A percentile compares a stretch with the other conserved stretches of the same genome.
Evolutionary conservation across 2,329 filamentous ascomycete genomes (phyloP).

Genomic region (Aureobasidium sp.): DNA sequence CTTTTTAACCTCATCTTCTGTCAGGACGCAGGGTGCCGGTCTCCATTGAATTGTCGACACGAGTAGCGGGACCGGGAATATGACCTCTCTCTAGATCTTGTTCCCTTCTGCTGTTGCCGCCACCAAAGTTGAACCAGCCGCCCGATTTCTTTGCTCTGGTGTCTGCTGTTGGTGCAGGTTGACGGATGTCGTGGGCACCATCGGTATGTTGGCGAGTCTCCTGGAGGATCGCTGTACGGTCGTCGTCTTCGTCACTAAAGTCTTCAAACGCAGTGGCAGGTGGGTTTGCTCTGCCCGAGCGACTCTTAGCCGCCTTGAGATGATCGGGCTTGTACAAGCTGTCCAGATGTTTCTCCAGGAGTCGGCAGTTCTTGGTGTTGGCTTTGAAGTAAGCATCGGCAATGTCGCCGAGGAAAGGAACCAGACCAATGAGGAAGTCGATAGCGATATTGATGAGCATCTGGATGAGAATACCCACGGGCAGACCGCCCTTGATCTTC

Average conservation of each 20-base stretch:
- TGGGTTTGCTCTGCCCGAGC: constrained; percentile 27
- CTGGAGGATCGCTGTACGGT: constrained; percentile 15
- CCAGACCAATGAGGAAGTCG: constrained; percentile 64
- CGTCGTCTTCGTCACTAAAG: constrained; percentile 30
- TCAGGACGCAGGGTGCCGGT: constrained; percentile 7
- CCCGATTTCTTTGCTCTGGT: constrained; percentile 3
- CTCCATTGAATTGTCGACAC: neutral
- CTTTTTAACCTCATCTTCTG: neutral
- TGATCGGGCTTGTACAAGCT: constrained; percentile 50
- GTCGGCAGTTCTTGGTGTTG: constrained; percentile 66
- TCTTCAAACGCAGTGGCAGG: constrained; percentile 41
- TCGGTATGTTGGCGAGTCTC: neutral
- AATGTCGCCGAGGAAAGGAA: constrained; percentile 69
- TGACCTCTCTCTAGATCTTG: constrained; percentile 14
- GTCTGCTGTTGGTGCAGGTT: neutral
- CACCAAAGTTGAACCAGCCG: constrained; percentile 7
- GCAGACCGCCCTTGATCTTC: constrained; percentile 65
- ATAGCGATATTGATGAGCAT: constrained; percentile 76
- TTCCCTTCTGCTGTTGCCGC: constrained; percentile 6
- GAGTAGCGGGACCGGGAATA: neutral
- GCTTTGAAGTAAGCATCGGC: constrained; percentile 63
- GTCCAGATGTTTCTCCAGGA: constrained; percentile 60
- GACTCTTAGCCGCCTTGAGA: constrained; percentile 20
- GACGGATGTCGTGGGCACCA: constrained; percentile 3
- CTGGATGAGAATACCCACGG: constrained; percentile 46